Evolutionary conservation across 2,329 filamentous ascomycete species (phyloP), one percentile per base, ranked within the genome.

Genomic region (Colletotrichum salicis): DNA sequence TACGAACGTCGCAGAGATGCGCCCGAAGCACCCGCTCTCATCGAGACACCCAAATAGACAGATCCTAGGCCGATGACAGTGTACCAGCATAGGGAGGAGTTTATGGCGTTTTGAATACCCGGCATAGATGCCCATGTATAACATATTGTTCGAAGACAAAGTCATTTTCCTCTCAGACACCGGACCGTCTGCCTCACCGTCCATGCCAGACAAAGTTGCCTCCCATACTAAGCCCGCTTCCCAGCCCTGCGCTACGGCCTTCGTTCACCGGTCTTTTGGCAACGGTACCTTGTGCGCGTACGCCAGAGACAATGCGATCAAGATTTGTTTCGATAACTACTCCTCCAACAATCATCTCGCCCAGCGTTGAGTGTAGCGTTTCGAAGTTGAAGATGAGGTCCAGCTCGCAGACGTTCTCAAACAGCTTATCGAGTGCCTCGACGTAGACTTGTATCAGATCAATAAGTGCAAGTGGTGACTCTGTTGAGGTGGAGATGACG

Each of bases 351-450:
- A 98, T 93, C 94, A 98, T 97, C 86, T 98, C 96, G 70, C 91
- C 92, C 11, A 98, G 85, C 19, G 95, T 91, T 10, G 96, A 93
- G 85, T 99, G 96, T 78, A 99, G 87, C 19, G 95, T 97, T 87
- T 99, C 96, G 77, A 97, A 99, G 81, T 98, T 98, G 86, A 99
- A 99, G 81, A 99, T 99, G 76, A 99, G 88, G 82, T 99, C 95
- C 67, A 99, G 87, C 85, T 99, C 96, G 87, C 96, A 99, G 11
- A 99, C 96, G 80, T 99, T 98, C 84, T 98, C 96, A 80, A 99
- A 99, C 52, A 99, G 87, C 75, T 94, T 91, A 82, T 99, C 96
- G 45, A 99, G 89, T 1, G 96, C 92, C 83, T 99, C 96, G 74
- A 99, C 96, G 78, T 98, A 99, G 72, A 99, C 96, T 83, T 99